Conservation (phyloP, 1,139 yeast species). For the Geotrichum citri-aurantii region DNA sequence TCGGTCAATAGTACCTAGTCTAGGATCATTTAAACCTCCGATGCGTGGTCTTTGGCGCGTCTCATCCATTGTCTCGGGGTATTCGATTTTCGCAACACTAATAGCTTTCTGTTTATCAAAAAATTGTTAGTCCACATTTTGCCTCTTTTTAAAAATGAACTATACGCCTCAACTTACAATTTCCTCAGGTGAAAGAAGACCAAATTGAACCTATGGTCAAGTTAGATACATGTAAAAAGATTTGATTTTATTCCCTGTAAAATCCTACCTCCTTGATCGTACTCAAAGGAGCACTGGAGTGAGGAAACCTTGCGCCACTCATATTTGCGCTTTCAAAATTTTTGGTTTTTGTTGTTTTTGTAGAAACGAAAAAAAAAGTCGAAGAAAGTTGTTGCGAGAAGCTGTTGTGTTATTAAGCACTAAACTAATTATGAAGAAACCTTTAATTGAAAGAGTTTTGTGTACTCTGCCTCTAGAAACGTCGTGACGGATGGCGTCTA, state of each 20-base stretch:
- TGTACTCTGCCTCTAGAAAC: constrained; percentile 7
- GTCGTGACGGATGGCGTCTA: constrained; percentile 13
- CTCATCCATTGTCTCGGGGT: constrained; percentile 98
- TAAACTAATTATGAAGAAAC: neutral
- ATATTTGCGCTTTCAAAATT: constrained; percentile 22
- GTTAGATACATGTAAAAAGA: neutral
- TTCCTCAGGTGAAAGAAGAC: constrained; percentile 96
- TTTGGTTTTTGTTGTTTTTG: neutral
- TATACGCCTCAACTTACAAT: constrained; percentile 42
- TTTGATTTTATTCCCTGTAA: neutral
- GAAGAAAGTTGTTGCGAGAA: neutral
- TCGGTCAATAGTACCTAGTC: constrained; percentile 95
- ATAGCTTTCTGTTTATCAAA: constrained; percentile 59
- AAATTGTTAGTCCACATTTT: neutral
- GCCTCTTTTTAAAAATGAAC: neutral
- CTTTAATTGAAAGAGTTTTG: neutral
- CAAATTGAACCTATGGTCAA: constrained; percentile 70
- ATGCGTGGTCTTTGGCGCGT: constrained; percentile 90
- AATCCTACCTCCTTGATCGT: constrained; percentile 80
- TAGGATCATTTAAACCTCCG: constrained; percentile 95
- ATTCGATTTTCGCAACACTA: constrained; percentile 94
- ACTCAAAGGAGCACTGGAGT: constrained; percentile 96
- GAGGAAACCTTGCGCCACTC: constrained; percentile 61
- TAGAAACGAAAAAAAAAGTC: neutral
- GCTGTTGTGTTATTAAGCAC: neutral